Conservation (phyloP, 192 early-diverging fungal genomes). For the Helicostylum pulchrum region DNA sequence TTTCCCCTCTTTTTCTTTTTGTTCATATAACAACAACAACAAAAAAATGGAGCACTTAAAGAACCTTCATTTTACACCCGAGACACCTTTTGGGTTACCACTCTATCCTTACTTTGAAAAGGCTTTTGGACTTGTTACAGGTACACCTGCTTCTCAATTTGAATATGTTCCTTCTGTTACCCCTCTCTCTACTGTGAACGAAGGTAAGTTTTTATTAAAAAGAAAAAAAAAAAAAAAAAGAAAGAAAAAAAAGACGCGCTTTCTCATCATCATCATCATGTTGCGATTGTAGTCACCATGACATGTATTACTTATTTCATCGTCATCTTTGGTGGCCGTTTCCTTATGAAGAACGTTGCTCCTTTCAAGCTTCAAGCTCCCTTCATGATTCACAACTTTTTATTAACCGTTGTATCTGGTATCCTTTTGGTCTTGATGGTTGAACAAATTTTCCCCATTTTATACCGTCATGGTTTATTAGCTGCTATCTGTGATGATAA, state of each 20-base stretch:
- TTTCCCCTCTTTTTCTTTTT: not conserved
- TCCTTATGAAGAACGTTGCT: slow-evolving; percentile 63
- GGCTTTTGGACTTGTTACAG: slow-evolving; percentile 41
- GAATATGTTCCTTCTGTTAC: slow-evolving; percentile 47
- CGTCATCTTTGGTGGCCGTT: slow-evolving; percentile 77
- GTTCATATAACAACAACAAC: not conserved
- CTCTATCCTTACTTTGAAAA: slow-evolving; percentile 49
- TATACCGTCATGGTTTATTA: slow-evolving; percentile 66
- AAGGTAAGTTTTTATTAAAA: slow-evolving; percentile 15
- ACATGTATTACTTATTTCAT: slow-evolving; percentile 62
- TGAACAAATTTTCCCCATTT: slow-evolving; percentile 72
- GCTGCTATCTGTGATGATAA: slow-evolving; percentile 63
- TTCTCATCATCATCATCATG: slow-evolving; percentile 11
- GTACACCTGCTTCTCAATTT: slow-evolving; percentile 43
- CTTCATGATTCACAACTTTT: slow-evolving; percentile 81
- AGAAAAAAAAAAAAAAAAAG: not conserved
- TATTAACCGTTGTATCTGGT: slow-evolving; percentile 67
- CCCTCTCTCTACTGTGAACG: slow-evolving; percentile 45
- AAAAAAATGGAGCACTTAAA: slow-evolving; percentile 29
- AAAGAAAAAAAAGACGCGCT: not conserved
- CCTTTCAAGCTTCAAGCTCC: slow-evolving; percentile 65
- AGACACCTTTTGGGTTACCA: slow-evolving; percentile 56
- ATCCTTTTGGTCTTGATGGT: slow-evolving; percentile 69
- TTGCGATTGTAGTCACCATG: slow-evolving; percentile 38
- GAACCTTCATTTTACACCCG: slow-evolving; percentile 43